Percentiles rank a stretch among this genome's conserved stretches.
phyloP scores from a whole-genome alignment of 305 asterid species.

The Stenogyne calaminthoides region DNA sequence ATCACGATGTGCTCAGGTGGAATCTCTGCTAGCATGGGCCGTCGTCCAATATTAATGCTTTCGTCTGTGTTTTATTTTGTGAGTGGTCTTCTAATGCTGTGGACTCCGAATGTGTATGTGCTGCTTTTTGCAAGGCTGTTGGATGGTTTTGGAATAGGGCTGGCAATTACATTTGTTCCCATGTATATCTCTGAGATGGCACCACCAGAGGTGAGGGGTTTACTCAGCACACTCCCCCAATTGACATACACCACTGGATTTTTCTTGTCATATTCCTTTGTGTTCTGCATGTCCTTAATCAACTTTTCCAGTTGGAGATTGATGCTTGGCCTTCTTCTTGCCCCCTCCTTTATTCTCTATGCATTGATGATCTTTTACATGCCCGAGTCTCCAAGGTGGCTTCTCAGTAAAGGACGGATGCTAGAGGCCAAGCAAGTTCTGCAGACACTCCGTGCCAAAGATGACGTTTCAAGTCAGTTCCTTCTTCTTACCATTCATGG shows the following conservation, averaged over 20 bases:
- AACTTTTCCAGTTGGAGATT: constrained; percentile 59
- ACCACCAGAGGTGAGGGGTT: constrained; percentile 69
- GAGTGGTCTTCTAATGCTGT: constrained; percentile 61
- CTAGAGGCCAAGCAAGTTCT: constrained; percentile 53
- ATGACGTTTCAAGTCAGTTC: constrained; percentile 33
- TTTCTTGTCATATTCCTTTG: constrained; percentile 58
- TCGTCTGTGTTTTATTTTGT: constrained; percentile 50
- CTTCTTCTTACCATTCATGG: too few species aligned
- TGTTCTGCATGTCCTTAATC: constrained; percentile 59
- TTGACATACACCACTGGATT: constrained; percentile 58
- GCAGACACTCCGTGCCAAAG: constrained; percentile 46
- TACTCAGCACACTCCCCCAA: constrained; percentile 68
- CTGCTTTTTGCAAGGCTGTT: constrained; percentile 62
- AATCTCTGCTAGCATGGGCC: constrained; percentile 56
- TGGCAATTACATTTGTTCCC: constrained; percentile 66
- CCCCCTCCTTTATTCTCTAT: constrained; percentile 56
- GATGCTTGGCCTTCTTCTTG: constrained; percentile 62
- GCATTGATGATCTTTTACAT: constrained; percentile 43
- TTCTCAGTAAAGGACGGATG: constrained; percentile 63
- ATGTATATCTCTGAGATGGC: constrained; percentile 71
- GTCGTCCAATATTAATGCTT: constrained; percentile 55
- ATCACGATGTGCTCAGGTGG: constrained; percentile 62
- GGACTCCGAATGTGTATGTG: constrained; percentile 67
- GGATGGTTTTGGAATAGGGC: constrained; percentile 66
- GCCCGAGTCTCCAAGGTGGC: constrained; percentile 84